phyloP scores from a whole-genome alignment of 2,329 filamentous ascomycete genomes.

The Hypoxylon sp. region DNA sequence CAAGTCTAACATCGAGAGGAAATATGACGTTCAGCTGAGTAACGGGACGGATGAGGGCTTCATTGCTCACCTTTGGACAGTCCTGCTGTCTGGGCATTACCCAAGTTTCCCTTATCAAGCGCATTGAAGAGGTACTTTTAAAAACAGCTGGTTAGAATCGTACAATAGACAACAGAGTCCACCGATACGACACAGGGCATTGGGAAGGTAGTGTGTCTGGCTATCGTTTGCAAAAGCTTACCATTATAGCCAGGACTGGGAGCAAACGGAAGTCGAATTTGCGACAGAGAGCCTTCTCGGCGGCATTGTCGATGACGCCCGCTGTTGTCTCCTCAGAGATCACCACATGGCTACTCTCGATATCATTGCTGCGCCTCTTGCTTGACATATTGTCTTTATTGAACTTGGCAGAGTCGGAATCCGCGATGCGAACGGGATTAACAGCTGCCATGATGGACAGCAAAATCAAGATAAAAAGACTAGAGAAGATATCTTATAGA shows the following conservation, averaged over 20 bases:
- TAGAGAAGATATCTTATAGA: conserved; percentile 7
- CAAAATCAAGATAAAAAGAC: background rate
- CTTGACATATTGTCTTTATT: conserved; percentile 41
- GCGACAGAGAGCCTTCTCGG: conserved; percentile 66
- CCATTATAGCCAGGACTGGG: conserved; percentile 69
- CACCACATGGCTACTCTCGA: conserved; percentile 51
- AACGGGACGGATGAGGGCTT: conserved; percentile 1
- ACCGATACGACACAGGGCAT: background rate
- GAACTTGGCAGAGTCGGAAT: conserved; percentile 31
- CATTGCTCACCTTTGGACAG: conserved; percentile 56
- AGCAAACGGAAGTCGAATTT: conserved; percentile 70
- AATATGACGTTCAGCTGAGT: conserved; percentile 12
- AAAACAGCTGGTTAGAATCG: conserved; percentile 5
- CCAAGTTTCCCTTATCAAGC: conserved; percentile 67
- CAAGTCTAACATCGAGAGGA: conserved; percentile 61
- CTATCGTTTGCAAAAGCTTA: conserved; percentile 41
- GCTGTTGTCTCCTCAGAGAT: conserved; percentile 55
- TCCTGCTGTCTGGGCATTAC: conserved; percentile 71
- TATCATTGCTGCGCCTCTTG: conserved; percentile 42
- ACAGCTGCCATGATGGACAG: conserved; percentile 23
- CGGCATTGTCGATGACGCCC: conserved; percentile 57
- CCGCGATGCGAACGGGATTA: conserved; percentile 23
- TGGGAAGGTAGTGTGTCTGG: background rate
- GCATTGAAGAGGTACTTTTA: conserved; percentile 61
- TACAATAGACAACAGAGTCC: background rate